phyloP scores from a whole-genome alignment of 2,329 filamentous ascomycete species.

The Periconia macrospinosa region DNA sequence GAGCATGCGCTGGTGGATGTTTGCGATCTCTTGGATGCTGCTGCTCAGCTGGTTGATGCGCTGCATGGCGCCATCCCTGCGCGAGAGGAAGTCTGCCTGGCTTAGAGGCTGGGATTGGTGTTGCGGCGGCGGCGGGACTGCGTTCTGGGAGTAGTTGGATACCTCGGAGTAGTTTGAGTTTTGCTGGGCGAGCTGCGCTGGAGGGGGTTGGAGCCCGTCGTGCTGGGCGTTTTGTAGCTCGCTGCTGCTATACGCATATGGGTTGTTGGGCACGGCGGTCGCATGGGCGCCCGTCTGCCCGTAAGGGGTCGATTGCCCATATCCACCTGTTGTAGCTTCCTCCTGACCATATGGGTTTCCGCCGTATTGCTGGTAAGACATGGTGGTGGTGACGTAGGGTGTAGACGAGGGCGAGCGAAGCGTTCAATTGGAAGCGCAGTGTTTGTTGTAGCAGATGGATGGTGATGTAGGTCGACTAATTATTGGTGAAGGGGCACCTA shows the following conservation, averaged over 20 bases:
- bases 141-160: slow-evolving; percentile 29
- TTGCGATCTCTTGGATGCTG: slow-evolving; percentile 68
- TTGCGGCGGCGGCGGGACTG: slow-evolving; percentile 41
- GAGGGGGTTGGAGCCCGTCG: slow-evolving; percentile 27
- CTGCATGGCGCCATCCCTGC: slow-evolving; percentile 67
- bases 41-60: slow-evolving; percentile 69
- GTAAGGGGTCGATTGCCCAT: slow-evolving; percentile 41
- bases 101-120: slow-evolving; percentile 60
- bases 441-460: too few relatives aligned
- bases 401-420: neutral
- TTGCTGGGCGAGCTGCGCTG: slow-evolving; percentile 36
- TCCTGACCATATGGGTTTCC: slow-evolving; percentile 64
- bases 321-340: slow-evolving; percentile 35
- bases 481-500: neutral
- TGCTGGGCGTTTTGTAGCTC: too few relatives aligned
- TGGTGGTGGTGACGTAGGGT: slow-evolving; percentile 11
- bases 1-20: slow-evolving; percentile 72
- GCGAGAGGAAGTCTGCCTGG: slow-evolving; percentile 68
- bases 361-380: slow-evolving; percentile 55
- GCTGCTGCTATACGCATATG: neutral
- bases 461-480: too few relatives aligned
- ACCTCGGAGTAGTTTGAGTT: slow-evolving; percentile 43
- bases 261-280: neutral
- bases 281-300: slow-evolving; percentile 24
- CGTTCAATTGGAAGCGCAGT: neutral